Evolutionary conservation across 352 stramenopile genomes (phyloP), one percentile per base, ranked within the genome.

Genomic region (Phytophthora pisi): DNA sequence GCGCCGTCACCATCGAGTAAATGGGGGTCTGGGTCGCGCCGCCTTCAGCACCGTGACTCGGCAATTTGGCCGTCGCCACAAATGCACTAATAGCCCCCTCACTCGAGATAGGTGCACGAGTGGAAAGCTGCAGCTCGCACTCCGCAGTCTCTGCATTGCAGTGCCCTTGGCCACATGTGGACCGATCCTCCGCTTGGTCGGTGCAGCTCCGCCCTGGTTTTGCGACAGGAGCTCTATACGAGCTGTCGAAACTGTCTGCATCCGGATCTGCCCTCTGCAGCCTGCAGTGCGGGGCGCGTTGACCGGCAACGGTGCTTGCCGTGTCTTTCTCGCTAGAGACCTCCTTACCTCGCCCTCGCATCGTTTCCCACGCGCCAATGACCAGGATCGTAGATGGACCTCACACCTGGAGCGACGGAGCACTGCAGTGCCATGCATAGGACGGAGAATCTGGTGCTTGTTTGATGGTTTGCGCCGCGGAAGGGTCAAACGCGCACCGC

Each of bases 121-220:
- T 40, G 11, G 11, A 11, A 40, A 16, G 34, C 15, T 40, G 34
- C 34, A 40, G 34, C 34, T 15, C 13, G 34, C 10, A 6, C 9
- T 15, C 34, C 34, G 34, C 34, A 10, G 34, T 26, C 18, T 26
- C 26, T 28, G n/a, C 43, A 6, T 8, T 28, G n/a, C 40, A 23
- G 40, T 16, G 9, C 30, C 31, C 34, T 36, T 49, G 9, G 40
- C 30, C 57, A 51, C 57, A 57, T 15, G 34, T 50, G 45, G 45
- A 8, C 15, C 15, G 51, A 61, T 60, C 38, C 34, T 64, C 34
- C 42, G 61, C 61, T 66, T 61, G 31, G 23, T 68, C 43, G 55
- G 46, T 53, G 13, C 24, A 63, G 52, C 51, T 43, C 46, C 62
- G 45, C 45, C 53, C 61, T 68, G 61, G 15, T 59, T 68, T 68